Conservation (phyloP, 345 rosid species). For the Gossypium ekmanianum region DNA sequence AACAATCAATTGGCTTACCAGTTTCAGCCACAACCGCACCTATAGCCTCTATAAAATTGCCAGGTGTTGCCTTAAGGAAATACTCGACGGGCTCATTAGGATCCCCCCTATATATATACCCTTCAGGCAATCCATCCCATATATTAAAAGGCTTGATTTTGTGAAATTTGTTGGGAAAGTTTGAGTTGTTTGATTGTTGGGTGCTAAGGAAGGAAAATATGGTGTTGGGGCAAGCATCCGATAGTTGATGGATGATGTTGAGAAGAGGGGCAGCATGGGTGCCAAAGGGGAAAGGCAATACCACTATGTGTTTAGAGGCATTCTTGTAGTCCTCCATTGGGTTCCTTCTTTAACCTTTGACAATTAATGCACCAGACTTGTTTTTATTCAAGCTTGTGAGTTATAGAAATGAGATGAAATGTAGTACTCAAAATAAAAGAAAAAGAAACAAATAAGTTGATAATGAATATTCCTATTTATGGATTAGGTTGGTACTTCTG, state of each 20-base stretch:
- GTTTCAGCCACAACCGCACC: constrained; percentile 24
- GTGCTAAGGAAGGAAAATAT: constrained; percentile 42
- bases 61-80: constrained; percentile 35
- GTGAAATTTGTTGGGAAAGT: constrained; percentile 5
- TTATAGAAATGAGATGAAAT: too few relatives aligned
- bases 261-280: constrained; percentile 38
- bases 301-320: not conserved
- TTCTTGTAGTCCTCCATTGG: not conserved
- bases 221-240: constrained; percentile 15
- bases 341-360: too few relatives aligned
- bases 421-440: too few relatives aligned
- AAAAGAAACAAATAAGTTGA: too few relatives aligned
- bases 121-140: constrained; percentile 31
- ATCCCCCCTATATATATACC: constrained; percentile 19
- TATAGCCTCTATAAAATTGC: constrained; percentile 30
- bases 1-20: constrained; percentile 27
- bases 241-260: constrained; percentile 20
- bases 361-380: too few relatives aligned
- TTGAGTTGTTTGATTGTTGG: constrained; percentile 23
- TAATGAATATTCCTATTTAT: too few relatives aligned
- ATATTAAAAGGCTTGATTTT: constrained; percentile 15
- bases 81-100: constrained; percentile 33
- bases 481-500: too few relatives aligned
- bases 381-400: too few relatives aligned
- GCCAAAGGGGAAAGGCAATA: constrained; percentile 31